Percentiles rank a stretch among this genome's conserved stretches.
phyloP scores from a whole-genome alignment of 441 rosid species.

The Eruca vesicaria region DNA sequence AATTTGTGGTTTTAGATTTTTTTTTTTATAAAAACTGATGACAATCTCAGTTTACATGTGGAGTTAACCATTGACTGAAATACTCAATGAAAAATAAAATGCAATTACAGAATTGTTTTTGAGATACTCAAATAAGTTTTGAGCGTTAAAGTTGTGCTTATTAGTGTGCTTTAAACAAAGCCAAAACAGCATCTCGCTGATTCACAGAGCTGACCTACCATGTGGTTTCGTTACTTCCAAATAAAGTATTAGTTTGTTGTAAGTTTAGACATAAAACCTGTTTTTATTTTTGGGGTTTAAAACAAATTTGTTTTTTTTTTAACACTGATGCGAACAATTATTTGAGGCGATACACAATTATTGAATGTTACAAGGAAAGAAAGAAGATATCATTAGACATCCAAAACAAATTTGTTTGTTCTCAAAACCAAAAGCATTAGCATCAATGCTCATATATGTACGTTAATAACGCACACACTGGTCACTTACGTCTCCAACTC shows the following conservation, averaged over 20 bases:
- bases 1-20: neutral
- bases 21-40: neutral
- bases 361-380: too few relatives aligned
- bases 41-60: neutral
- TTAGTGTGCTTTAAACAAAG: neutral
- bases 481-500: neutral
- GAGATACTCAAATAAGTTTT: neutral
- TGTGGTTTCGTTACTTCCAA: slow-evolving; percentile 14
- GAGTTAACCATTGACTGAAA: neutral
- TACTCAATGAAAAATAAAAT: neutral
- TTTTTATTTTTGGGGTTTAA: neutral
- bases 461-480: neutral
- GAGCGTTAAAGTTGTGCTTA: neutral
- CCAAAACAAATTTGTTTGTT: neutral
- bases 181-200: slow-evolving; percentile 9
- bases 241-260: slow-evolving; percentile 11
- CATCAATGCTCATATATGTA: slow-evolving; percentile 6
- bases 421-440: neutral
- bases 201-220: slow-evolving; percentile 12
- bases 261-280: neutral
- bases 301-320: neutral
- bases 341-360: too few relatives aligned
- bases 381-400: too few relatives aligned
- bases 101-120: neutral
- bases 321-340: too few relatives aligned